Evolutionary conservation across 768 basidiomycete species (phyloP).

Genomic region (Hydnum rufescens): DNA sequence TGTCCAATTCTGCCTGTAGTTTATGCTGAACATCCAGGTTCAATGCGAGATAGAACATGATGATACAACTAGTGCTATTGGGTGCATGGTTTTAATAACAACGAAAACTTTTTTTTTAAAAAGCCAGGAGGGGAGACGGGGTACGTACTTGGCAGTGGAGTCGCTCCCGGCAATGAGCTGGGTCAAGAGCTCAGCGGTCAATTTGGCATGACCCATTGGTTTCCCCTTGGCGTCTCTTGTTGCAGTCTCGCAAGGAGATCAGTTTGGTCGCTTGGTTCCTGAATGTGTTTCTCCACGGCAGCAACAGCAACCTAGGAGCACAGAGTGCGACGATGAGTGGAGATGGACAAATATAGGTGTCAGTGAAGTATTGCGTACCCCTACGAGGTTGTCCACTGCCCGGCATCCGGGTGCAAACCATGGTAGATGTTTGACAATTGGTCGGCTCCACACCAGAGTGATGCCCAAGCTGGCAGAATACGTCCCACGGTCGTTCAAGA

Average conservation of each 20-base stretch:
- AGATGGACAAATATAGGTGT: not conserved
- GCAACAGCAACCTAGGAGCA: conserved; percentile 13
- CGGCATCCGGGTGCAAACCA: conserved; percentile 52
- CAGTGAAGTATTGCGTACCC: conserved; percentile 16
- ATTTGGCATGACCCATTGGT: conserved; percentile 52
- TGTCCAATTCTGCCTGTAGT: conserved; percentile 57
- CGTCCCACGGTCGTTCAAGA: conserved; percentile 76
- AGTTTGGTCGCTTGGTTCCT: conserved; percentile 42
- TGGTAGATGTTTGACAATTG: conserved; percentile 30
- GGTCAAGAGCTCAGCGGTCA: conserved; percentile 77
- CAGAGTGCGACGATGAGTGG: not conserved
- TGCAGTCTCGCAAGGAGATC: conserved; percentile 73
- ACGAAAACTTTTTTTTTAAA: not conserved
- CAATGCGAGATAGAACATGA: conserved; percentile 61
- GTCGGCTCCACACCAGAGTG: conserved; percentile 51
- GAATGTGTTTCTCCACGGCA: conserved; percentile 50
- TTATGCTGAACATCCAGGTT: conserved; percentile 45
- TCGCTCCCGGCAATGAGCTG: conserved; percentile 79
- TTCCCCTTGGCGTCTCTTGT: conserved; percentile 61
- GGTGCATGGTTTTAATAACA: not conserved
- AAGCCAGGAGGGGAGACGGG: conserved; percentile 6
- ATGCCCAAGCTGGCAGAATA: conserved; percentile 70
- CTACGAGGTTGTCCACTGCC: conserved; percentile 53
- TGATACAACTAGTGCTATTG: conserved; percentile 69
- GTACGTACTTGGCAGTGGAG: conserved; percentile 71